phyloP scores from a whole-genome alignment of 2,329 filamentous ascomycete genomes.

The Colletotrichum liriopes region DNA sequence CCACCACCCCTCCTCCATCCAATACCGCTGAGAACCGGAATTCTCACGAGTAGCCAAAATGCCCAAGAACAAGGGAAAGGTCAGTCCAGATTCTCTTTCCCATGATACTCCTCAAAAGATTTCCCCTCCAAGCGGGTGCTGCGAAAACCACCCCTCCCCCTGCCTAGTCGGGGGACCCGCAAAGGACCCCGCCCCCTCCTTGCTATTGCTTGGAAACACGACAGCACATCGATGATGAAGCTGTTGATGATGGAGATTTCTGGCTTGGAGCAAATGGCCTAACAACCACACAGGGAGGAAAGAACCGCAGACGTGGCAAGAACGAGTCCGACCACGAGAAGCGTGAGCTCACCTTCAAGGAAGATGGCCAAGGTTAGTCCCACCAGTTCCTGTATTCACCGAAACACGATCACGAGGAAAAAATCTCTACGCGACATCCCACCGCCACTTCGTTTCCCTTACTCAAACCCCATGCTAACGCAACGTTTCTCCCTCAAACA shows the following conservation, averaged over 20 bases:
- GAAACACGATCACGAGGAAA: neutral
- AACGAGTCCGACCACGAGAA: constrained; percentile 99
- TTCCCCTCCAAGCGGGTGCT: neutral
- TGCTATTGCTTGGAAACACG: constrained; percentile 29
- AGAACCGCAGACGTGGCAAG: constrained; percentile 98
- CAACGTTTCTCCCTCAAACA: constrained; percentile 24
- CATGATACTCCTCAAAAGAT: neutral
- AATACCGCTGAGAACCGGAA: constrained; percentile 46
- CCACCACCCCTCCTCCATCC: constrained; percentile 26
- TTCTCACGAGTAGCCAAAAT: constrained; percentile 67
- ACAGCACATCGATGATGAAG: constrained; percentile 33
- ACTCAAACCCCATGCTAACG: constrained; percentile 13
- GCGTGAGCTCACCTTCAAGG: constrained; percentile 98
- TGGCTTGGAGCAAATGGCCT: constrained; percentile 6
- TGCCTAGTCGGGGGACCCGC: constrained; percentile 39
- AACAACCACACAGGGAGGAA: constrained; percentile 81
- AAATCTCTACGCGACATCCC: neutral
- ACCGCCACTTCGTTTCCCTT: neutral
- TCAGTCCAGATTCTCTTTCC: constrained; percentile 61
- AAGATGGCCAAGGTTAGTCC: constrained; percentile 86
- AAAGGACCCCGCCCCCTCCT: constrained; percentile 43
- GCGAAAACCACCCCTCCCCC: constrained; percentile 36
- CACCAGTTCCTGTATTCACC: neutral
- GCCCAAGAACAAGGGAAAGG: constrained; percentile 99
- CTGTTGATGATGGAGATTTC: constrained; percentile 13